Conservation (phyloP, 192 early-diverging fungal genomes). For the Coemansia sp. region DNA sequence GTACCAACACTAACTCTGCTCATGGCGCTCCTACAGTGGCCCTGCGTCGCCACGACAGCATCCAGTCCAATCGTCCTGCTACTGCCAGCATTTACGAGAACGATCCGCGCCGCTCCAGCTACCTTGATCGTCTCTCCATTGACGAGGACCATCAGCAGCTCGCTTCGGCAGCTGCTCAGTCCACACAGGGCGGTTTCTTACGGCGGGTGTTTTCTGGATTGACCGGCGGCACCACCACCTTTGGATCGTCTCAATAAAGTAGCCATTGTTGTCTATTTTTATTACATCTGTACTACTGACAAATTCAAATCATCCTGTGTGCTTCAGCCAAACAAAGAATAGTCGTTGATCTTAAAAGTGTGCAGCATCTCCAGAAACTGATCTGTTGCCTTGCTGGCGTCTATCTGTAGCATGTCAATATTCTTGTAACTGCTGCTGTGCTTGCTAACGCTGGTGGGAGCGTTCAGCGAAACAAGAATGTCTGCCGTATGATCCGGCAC, state of each 20-base stretch:
- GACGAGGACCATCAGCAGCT: slow-evolving; percentile 36
- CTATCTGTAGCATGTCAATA: neutral
- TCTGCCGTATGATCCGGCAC: slow-evolving; percentile 70
- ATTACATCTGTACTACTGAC: slow-evolving; percentile 2
- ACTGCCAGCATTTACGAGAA: slow-evolving; percentile 36
- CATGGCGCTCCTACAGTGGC: slow-evolving; percentile 3
- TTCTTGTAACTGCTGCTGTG: slow-evolving; percentile 7
- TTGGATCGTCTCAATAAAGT: slow-evolving; percentile 39
- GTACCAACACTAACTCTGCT: neutral
- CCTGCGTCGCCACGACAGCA: slow-evolving; percentile 31
- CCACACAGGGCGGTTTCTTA: slow-evolving; percentile 23
- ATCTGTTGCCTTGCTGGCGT: neutral
- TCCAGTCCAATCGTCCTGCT: slow-evolving; percentile 11
- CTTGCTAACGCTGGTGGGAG: slow-evolving; percentile 59
- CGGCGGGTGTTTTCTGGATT: slow-evolving; percentile 46
- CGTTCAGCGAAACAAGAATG: slow-evolving; percentile 75
- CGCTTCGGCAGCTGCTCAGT: slow-evolving; percentile 17
- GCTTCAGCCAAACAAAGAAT: slow-evolving; percentile 10
- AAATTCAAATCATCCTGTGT: neutral
- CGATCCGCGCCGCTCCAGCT: slow-evolving; percentile 39
- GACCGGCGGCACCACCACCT: slow-evolving; percentile 26
- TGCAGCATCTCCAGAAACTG: slow-evolving; percentile 16
- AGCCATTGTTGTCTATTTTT: neutral
- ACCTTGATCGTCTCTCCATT: slow-evolving; percentile 49
- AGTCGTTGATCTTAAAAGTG: slow-evolving; percentile 25